Base-by-base conservation (phyloP, 1,284 basidiomycete genomes). In the Rhodofomes roseus region DNA sequence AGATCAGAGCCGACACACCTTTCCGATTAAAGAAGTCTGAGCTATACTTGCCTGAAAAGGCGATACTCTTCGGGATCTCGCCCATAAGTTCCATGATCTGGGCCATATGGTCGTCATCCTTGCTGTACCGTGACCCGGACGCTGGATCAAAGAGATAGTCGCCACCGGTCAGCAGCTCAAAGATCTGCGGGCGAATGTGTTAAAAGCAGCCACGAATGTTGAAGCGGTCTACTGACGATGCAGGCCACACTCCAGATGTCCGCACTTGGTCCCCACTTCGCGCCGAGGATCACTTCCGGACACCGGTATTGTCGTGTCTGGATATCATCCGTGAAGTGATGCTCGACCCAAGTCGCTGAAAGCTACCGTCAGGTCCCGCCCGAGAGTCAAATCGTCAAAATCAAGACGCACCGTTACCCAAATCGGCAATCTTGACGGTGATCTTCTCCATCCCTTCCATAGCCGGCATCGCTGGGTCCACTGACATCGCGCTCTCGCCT, bases 31-130 rank as follows among this genome's bases (percentile, higher is more conserved):
- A 99, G 71, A 98, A 94, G 72, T 98, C 96, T 57, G 87, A 85
- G 63, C 88, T 92, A 78, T 98, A 98, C 74, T 97, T 98, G 51
- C 97, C 97, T 2, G 87, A 85, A 66, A 97, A 86, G 1, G 95
- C 94, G 51, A 99, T 78, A 55, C 79, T 81, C 70, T 90, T 90
- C 12, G 96, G 93, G 54, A 93, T 80, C 69, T 97, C 94, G 55
- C 96, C 97, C 67, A 98, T 80, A 18, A 99, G 82, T 77, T 99
- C 97, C 75, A 98, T 95, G 68, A 99, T 94, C 77, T 99, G 96
- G 4, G 97, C 96, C 61, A 99, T 94, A 71, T 99, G 96, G 72
- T 99, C 97, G 74, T 99, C 96, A 75, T 99, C 97, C 76, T 98
- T 97, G 78, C 89, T 91, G 64, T 90, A 92, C 36, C 87, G 79